Conservation (phyloP, 139 green algal species). For the Tetraselmis striata region DNA sequence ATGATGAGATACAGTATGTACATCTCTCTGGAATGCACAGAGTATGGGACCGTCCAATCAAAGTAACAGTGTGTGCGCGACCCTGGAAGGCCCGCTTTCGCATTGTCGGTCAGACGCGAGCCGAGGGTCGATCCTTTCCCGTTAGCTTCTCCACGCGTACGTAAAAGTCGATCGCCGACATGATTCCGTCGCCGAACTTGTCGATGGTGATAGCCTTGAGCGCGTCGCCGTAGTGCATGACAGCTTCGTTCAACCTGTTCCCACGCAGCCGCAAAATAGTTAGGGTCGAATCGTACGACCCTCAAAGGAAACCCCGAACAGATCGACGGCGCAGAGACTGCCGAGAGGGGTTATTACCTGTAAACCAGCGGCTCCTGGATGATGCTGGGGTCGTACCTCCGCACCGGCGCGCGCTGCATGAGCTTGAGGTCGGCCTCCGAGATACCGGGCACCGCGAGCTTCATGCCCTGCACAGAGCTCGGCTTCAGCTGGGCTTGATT, state of each 20-base stretch:
- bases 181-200: constrained; percentile 31
- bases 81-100: too few species aligned
- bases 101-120: too few species aligned
- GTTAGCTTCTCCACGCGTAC: constrained; percentile 33
- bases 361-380: constrained; percentile 41
- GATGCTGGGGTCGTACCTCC: constrained; percentile 31
- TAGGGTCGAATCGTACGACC: too few species aligned
- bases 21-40: too few species aligned
- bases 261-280: too few species aligned
- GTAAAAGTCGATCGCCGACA: constrained; percentile 42
- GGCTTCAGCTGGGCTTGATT: constrained; percentile 52
- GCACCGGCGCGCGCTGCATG: constrained; percentile 37
- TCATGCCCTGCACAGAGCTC: constrained; percentile 17
- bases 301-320: too few species aligned
- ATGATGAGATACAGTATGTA: too few species aligned
- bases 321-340: too few species aligned
- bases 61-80: too few species aligned
- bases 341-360: too few species aligned
- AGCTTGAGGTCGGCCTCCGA: constrained; percentile 28
- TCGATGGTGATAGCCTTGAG: constrained; percentile 31
- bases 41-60: too few species aligned
- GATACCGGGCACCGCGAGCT: constrained; percentile 30
- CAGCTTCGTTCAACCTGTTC: constrained; percentile 23
- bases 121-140: too few species aligned
- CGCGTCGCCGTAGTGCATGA: constrained; percentile 39